phyloP scores from a whole-genome alignment of 2,329 filamentous ascomycete species.

The Fusarium clavum region DNA sequence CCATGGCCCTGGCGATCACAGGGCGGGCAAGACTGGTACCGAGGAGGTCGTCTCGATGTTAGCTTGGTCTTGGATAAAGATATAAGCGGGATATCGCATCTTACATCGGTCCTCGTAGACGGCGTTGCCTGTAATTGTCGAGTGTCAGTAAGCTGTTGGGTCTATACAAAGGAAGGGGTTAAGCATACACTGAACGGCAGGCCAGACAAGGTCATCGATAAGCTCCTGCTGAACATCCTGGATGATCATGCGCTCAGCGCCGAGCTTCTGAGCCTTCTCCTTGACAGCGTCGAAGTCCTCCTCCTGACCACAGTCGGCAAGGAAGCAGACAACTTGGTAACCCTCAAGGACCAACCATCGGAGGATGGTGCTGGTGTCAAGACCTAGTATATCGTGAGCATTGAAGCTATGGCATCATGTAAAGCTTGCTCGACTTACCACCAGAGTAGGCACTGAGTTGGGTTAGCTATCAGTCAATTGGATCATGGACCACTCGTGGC shows the following conservation, averaged over 20 bases:
- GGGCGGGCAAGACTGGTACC: conserved; percentile 72
- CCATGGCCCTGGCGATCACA: conserved; percentile 69
- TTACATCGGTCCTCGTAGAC: conserved; percentile 52
- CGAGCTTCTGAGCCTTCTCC: conserved; percentile 66
- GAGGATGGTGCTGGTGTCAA: conserved; percentile 40
- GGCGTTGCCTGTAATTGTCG: conserved; percentile 12
- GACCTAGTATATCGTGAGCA: conserved; percentile 24
- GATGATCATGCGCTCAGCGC: conserved; percentile 58
- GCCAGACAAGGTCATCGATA: conserved; percentile 80
- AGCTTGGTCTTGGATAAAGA: not conserved
- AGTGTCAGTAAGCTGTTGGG: not conserved
- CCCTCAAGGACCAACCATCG: conserved; percentile 19
- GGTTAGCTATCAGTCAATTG: conserved; percentile 23
- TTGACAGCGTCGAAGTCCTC: conserved; percentile 78
- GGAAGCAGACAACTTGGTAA: conserved; percentile 49
- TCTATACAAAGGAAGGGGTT: conserved; percentile 37
- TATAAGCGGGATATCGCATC: not conserved
- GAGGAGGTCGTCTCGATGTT: conserved; percentile 42
- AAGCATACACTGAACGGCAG: conserved; percentile 70
- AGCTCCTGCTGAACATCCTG: conserved; percentile 77
- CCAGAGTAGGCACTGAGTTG: conserved; percentile 41
- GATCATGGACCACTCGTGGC: not conserved
- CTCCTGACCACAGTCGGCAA: conserved; percentile 75
- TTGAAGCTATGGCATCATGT: not conserved
- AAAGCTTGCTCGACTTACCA: conserved; percentile 25